Evolutionary conservation across 345 rosid genomes (phyloP), one percentile per base, ranked within the genome.

Genomic region (Aquilaria yunnanensis): DNA sequence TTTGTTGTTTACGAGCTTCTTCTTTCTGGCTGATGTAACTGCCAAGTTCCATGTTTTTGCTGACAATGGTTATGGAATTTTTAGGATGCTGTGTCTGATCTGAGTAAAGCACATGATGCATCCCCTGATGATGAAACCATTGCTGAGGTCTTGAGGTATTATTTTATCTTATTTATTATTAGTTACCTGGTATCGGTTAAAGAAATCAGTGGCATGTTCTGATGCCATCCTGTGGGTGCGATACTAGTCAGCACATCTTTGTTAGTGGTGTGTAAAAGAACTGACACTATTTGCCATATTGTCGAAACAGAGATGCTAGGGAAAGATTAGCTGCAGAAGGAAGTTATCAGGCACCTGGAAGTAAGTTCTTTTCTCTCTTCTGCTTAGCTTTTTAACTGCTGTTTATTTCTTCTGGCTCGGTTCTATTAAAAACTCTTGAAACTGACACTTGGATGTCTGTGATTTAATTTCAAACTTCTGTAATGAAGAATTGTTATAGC

Each of bases 41-140:
- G 29, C 47, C 32, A 10, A 23, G 12, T 5, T 32, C 12, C 31
- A 51, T 70, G 52, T 55, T 34, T 71, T 67, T 49, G 49, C 54
- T 68, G 54, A 56, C 32, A 56, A 55, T 47, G 30, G 45, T 61
- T 51, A 37, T 32, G 49, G 23, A 62, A 56, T 52, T 66, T 73
- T 59, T 64, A 95, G 99, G 93, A 84, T 77, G 97, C 97, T 33
- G 80, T 87, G 71, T 83, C 81, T 45, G 92, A 89, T 77, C 74
- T 95, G 81, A 79, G 77, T 60, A 81, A 84, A 62, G 97, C 97
- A 62, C 85, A 43, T 70, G 91, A 95, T 78, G 78, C 80, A 66
- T 88, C 88, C 54, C 94, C 96, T 53, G 90, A 80, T 68, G 99
- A 91, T 61, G 97, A 89, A 72, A 95, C 94, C 13, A 80, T 95